phyloP scores from a whole-genome alignment of 805 yeast genomes.

The Lipomyces starkeyi region DNA sequence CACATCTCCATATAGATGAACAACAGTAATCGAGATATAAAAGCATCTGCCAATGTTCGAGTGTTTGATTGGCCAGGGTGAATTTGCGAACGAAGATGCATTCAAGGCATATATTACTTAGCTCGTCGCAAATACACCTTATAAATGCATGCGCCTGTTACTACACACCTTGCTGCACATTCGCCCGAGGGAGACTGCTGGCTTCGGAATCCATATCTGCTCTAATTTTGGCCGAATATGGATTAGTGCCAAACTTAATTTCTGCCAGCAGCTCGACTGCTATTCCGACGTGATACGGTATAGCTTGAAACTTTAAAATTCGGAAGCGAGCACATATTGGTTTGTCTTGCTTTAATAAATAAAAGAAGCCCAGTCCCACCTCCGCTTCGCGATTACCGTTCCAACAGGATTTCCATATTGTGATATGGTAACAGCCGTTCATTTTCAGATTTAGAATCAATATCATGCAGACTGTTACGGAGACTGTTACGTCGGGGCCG shows the following conservation, averaged over 20 bases:
- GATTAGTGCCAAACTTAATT: neutral
- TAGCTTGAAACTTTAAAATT: neutral
- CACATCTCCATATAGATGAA: too few relatives aligned
- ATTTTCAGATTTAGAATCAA: neutral
- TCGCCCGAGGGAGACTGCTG: neutral
- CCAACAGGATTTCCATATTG: neutral
- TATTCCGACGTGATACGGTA: neutral
- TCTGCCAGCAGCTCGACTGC: neutral
- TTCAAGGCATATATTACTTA: neutral
- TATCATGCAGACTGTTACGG: neutral
- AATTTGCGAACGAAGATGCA: neutral
- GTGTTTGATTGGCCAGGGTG: neutral
- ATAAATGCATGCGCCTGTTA: neutral
- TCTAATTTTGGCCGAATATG: neutral
- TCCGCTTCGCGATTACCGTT: neutral
- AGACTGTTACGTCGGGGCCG: neutral
- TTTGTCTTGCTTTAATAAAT: neutral
- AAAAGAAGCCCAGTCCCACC: neutral
- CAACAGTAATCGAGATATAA: neutral
- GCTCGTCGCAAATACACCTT: neutral
- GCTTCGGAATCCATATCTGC: neutral
- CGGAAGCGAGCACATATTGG: neutral
- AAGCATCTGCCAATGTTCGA: neutral
- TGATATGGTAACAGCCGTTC: neutral
- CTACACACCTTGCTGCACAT: neutral